Conservation (phyloP, 2,329 filamentous ascomycete genomes). For the Cyphellophora europaea region DNA sequence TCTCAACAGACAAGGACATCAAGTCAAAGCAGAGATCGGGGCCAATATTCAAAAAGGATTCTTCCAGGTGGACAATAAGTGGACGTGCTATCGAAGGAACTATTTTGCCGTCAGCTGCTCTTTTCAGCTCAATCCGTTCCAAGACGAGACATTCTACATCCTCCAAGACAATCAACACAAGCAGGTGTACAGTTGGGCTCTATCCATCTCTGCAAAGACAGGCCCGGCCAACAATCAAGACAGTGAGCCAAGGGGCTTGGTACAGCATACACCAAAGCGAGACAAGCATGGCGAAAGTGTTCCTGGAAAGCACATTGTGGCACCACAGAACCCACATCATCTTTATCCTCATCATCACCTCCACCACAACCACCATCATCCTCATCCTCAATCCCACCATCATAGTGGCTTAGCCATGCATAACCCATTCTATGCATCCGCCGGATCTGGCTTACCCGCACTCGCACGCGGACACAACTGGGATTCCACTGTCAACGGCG, state of each 20-base stretch:
- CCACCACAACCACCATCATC: background rate
- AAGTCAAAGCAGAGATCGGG: conserved; percentile 62
- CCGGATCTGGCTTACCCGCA: background rate
- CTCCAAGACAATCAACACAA: conserved; percentile 37
- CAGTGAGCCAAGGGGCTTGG: conserved; percentile 69
- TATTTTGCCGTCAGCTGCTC: conserved; percentile 83
- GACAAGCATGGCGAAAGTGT: conserved; percentile 76
- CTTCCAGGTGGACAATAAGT: conserved; percentile 69
- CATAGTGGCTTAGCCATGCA: too few relatives aligned
- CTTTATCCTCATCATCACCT: background rate
- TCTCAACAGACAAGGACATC: conserved; percentile 25
- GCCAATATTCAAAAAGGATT: conserved; percentile 85
- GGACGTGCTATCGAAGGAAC: conserved; percentile 88
- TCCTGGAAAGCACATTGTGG: conserved; percentile 51
- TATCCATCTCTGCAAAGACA: conserved; percentile 63
- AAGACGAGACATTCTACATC: conserved; percentile 46
- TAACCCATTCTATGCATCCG: background rate
- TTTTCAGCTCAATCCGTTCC: conserved; percentile 60
- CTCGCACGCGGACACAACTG: background rate
- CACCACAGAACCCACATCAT: conserved; percentile 52
- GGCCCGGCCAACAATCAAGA: conserved; percentile 57
- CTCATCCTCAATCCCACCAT: too few relatives aligned
- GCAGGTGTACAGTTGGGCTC: conserved; percentile 64
- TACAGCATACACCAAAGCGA: conserved; percentile 85
- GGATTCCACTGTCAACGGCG: background rate